Evolutionary conservation across 345 rosid species (phyloP), one percentile per base, ranked within the genome.

Genomic region (Reutealis trisperma): DNA sequence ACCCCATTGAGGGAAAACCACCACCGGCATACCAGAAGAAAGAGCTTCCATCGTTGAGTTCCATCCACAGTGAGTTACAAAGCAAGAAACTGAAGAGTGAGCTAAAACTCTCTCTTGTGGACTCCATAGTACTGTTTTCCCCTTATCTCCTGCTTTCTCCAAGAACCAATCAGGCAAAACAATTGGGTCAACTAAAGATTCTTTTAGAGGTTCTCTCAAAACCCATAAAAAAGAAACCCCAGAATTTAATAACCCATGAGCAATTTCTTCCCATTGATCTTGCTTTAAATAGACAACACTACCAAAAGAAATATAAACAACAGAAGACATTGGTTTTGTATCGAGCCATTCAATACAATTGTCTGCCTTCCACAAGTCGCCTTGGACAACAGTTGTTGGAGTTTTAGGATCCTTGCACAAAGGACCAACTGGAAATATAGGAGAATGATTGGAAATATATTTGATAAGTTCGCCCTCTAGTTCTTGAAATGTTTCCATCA

Each of bases 21-120:
- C 77, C 47, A 94, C 83, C 0, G 97, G 95, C 77, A 88, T 76
- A 4, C 97, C 98, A 0, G 84, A 80, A 1, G 95, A 74, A 19
- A 94, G 67, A 18, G 98, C 85, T 78, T 94, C 98, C 87, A 93
- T 83, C 0, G 95, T 81, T 5, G 97, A 94, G 85, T 93, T 93
- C 98, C 98, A 94, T 6, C 98, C 98, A 44, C 98, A 93, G 60
- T 94, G 98, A 0, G 95, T 89, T 22, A 91, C 85, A 63, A 93
- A 94, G 81, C 94, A 89, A 1, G 88, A 88, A n/a, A 90, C 77
- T 0, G 96, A 83, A 9, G 88, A 88, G 79, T 94, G 98, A 70
- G 85, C 83, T 44, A 94, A 65, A 18, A 94, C 97, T 70, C 84
- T 81, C 81, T 90, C 94, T 69, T 94, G 98, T 0, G 97, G 91